Evolutionary conservation across 495 filamentous ascomycete genomes (phyloP), one percentile per base, ranked within the genome.

Genomic region (Aspergillus heteromorphus): DNA sequence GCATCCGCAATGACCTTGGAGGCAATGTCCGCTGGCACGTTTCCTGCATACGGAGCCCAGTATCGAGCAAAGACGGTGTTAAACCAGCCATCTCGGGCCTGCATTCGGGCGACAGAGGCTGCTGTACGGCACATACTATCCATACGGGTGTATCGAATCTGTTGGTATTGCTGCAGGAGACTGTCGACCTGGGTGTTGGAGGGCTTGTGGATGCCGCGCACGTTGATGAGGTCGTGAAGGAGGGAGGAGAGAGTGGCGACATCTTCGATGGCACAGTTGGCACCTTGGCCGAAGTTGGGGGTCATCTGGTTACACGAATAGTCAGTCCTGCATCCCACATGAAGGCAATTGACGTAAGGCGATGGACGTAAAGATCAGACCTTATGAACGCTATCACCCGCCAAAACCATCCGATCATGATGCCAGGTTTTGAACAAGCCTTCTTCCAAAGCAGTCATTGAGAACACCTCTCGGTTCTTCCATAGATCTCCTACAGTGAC

Each of bases 311-410:
- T n/a, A 30, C 9, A 41, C 23, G 10, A 25, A 16, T 8, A 3
- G 25, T 36, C 25, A 30, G 19, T 31, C 45, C 23, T 21, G 19
- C 23, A 34, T 20, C 3, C 20, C 43, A 27, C n/a, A n/a, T n/a
- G n/a, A 16, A 36, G 16, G 13, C 6, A 41, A 6, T 16, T n/a
- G n/a, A 42, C 13, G 17, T 2, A 18, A 40, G 27, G 30, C 2
- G 38, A 8, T 40, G 31, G 17, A 45, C 0, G 40, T n/a, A 9
- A 23, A 7, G 14, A 16, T 17, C 41, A 40, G 34, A 66, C 63
- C 65, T 69, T 67, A 57, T 65, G 62, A 13, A 59, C 56, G 49
- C 62, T 65, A 27, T 69, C 66, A 2, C 66, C 66, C 14, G 67
- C 31, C 11, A 62, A 57, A 21, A 61, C 60, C 16, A 64, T 53